phyloP scores from a whole-genome alignment of 805 yeast species.

The Wickerhamomyces hampshirensis region DNA sequence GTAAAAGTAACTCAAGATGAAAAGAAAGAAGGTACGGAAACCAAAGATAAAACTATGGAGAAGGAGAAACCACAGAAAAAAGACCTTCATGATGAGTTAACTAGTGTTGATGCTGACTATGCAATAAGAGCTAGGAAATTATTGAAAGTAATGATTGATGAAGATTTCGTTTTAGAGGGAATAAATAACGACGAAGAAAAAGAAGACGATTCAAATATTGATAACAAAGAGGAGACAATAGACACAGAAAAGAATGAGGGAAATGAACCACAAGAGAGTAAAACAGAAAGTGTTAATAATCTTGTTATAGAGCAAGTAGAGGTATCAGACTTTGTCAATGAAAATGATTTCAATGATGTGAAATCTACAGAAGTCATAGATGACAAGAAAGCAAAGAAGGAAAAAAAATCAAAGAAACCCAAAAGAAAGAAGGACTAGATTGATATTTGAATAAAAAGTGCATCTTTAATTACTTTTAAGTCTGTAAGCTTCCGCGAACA shows the following conservation, averaged over 20 bases:
- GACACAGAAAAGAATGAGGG: conserved; percentile 1
- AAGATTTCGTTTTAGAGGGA: conserved; percentile 14
- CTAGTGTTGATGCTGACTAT: conserved; percentile 25
- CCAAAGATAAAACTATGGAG: conserved; percentile 1
- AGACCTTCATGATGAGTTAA: too few species aligned
- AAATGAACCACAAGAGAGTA: conserved; percentile 8
- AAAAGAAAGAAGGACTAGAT: conserved; percentile 15
- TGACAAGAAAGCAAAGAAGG: conserved; percentile 7
- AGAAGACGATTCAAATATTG: background rate
- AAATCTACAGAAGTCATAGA: conserved; percentile 3
- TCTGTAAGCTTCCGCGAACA: background rate
- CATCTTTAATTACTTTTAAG: too few species aligned
- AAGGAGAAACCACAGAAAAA: conserved; percentile 2
- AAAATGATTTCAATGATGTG: conserved; percentile 5
- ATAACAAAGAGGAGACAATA: background rate
- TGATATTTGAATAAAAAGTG: too few species aligned
- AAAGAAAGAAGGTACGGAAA: conserved; percentile 1
- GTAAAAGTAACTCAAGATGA: conserved; percentile 1
- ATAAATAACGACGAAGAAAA: conserved; percentile 17
- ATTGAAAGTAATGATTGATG: conserved; percentile 18
- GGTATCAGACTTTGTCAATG: conserved; percentile 30
- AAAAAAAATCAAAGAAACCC: conserved; percentile 13
- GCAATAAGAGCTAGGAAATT: conserved; percentile 24
- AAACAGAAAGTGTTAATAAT: conserved; percentile 18
- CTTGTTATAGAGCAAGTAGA: conserved; percentile 40